These are phyloP conservation scores for Chara braunii DNA, from an alignment of 139 green algal genomes.

Conservation along the genomic window DNA sequence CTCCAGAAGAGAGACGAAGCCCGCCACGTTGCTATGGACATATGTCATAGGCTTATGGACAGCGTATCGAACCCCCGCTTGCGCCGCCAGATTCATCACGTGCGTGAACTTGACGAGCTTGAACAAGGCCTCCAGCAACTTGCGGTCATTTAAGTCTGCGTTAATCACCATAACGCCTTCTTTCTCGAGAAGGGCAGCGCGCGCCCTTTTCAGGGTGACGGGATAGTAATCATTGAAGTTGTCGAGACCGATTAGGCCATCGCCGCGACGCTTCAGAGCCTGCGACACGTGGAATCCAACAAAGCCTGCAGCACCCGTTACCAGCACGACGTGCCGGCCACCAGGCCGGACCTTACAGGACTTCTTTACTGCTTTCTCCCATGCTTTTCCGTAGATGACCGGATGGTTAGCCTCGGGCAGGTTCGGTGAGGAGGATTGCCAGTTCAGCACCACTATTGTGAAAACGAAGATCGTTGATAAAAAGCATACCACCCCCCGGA, in stretches of 20 bases:
- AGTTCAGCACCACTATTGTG: too few relatives aligned
- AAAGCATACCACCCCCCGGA: too few relatives aligned
- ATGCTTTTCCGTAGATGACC: too few relatives aligned
- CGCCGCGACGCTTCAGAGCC: constrained; percentile 44
- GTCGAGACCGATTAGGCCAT: constrained; percentile 67
- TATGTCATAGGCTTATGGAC: constrained; percentile 61
- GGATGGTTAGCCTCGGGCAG: too few relatives aligned
- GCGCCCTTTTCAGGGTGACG: constrained; percentile 56
- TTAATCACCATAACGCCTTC: constrained; percentile 43
- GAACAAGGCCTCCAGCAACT: constrained; percentile 52
- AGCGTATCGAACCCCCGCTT: constrained; percentile 70
- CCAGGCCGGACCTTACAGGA: too few relatives aligned
- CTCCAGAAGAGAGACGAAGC: constrained; percentile 61
- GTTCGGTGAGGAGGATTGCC: too few relatives aligned
- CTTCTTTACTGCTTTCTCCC: too few relatives aligned
- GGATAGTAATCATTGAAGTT: constrained; percentile 85
- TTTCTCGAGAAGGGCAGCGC: constrained; percentile 39
- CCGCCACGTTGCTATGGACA: constrained; percentile 62
- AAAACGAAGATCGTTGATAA: too few relatives aligned
- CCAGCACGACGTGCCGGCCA: too few relatives aligned
- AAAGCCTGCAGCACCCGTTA: too few relatives aligned
- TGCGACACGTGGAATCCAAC: constrained; percentile 60
- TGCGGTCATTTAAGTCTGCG: constrained; percentile 58
- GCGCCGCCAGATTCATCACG: constrained; percentile 71
- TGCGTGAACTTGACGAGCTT: constrained; percentile 57